Conservation (phyloP, 2,329 filamentous ascomycete species). For the Fusarium coicis region DNA sequence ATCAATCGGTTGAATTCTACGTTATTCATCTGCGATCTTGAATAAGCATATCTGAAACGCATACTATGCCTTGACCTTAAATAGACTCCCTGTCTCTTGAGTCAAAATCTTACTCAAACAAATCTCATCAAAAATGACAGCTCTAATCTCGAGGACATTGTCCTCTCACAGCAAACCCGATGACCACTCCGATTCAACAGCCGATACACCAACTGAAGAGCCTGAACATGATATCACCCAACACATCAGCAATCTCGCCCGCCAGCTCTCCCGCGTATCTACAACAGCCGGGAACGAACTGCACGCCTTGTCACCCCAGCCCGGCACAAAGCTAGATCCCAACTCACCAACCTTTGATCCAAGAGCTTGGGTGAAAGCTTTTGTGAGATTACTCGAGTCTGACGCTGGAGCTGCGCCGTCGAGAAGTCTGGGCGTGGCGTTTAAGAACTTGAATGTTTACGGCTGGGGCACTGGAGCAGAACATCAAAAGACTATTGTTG, state of each 20-base stretch:
- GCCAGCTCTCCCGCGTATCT: constrained; percentile 20
- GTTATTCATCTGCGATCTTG: not conserved
- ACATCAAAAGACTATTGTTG: constrained; percentile 40
- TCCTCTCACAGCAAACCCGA: not conserved
- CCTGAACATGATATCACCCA: not conserved
- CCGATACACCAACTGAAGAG: not conserved
- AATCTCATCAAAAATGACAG: too few relatives aligned
- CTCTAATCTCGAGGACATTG: not conserved
- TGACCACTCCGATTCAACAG: constrained; percentile 11
- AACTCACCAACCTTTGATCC: constrained; percentile 43
- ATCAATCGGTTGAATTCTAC: too few relatives aligned
- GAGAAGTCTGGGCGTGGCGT: constrained; percentile 44
- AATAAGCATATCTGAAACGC: not conserved
- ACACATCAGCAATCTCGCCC: constrained; percentile 26
- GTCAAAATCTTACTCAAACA: too few relatives aligned
- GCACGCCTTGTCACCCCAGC: constrained; percentile 32
- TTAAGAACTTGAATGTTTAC: constrained; percentile 42
- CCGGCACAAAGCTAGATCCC: constrained; percentile 40
- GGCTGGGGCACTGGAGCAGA: constrained; percentile 41
- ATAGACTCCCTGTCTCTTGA: not conserved
- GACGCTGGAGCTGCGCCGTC: constrained; percentile 38
- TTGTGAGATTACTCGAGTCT: constrained; percentile 42
- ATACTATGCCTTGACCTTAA: not conserved
- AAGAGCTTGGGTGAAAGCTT: constrained; percentile 41
- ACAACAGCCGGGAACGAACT: constrained; percentile 27